Evolutionary conservation across 1,284 basidiomycete genomes (phyloP).

Genomic region (Cutaneotrichosporon sp.): DNA sequence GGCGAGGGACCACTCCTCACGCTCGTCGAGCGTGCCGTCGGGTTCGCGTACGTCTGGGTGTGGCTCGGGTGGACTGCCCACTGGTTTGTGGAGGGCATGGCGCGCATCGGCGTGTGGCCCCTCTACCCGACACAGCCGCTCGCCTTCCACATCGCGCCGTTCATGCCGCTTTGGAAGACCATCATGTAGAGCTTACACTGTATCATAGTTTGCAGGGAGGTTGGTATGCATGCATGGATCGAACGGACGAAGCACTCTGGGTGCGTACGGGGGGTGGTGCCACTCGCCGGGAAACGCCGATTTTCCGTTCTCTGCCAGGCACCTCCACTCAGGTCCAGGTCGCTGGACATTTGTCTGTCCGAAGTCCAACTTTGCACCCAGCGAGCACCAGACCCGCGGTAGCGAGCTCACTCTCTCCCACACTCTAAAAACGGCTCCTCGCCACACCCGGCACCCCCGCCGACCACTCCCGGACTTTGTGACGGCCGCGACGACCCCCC

Average conservation of each 20-base stretch:
- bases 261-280: too few species aligned
- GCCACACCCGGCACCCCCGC: not conserved
- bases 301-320: constrained; percentile 10
- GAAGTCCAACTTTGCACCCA: constrained; percentile 8
- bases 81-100: constrained; percentile 41
- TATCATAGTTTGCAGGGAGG: not conserved
- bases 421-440: not conserved
- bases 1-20: constrained; percentile 23
- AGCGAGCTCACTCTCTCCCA: constrained; percentile 5
- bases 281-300: constrained; percentile 9
- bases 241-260: too few species aligned
- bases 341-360: not conserved
- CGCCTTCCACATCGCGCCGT: not conserved
- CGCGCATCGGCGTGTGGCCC: constrained; percentile 30
- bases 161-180: not conserved
- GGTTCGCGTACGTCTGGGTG: constrained; percentile 46
- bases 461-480: not conserved
- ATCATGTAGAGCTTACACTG: not conserved
- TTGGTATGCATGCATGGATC: not conserved
- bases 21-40: constrained; percentile 32
- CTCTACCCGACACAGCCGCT: not conserved
- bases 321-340: constrained; percentile 9
- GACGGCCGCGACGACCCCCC: not conserved
- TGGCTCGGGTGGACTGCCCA: constrained; percentile 46
- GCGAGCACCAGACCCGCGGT: constrained; percentile 1